phyloP scores from a whole-genome alignment of 352 stramenopile species.

The Phytophthora crassamura region DNA sequence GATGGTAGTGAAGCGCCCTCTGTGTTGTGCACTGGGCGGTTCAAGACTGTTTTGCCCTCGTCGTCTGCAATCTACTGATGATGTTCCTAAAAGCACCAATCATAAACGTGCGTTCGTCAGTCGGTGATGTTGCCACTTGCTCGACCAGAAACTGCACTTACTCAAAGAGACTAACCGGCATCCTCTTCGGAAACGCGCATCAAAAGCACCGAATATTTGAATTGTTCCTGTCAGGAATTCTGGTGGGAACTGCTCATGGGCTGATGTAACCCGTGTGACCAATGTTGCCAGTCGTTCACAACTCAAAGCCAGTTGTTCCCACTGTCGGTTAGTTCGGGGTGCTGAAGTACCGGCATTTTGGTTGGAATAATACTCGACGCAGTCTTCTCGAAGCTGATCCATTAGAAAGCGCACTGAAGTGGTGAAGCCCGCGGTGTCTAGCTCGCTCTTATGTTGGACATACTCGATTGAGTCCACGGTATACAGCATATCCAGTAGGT shows the following conservation, averaged over 20 bases:
- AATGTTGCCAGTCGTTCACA: constrained; percentile 7
- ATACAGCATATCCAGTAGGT: constrained; percentile 15
- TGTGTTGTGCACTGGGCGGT: background rate
- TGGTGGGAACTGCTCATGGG: constrained; percentile 1
- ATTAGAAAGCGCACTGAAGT: constrained; percentile 1
- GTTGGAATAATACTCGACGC: constrained; percentile 1
- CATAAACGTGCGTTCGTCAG: too few species aligned
- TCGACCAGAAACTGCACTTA: background rate
- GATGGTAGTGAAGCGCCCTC: too few species aligned
- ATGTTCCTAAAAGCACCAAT: constrained; percentile 5
- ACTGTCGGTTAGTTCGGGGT: constrained; percentile 8
- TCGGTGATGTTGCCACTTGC: too few species aligned
- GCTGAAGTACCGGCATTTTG: background rate
- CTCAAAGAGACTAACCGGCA: constrained; percentile 16
- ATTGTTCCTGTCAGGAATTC: constrained; percentile 6
- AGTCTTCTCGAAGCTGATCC: constrained; percentile 23
- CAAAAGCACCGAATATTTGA: constrained; percentile 16
- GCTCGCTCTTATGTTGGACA: constrained; percentile 1
- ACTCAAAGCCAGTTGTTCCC: background rate
- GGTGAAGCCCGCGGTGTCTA: background rate
- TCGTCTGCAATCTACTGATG: constrained; percentile 1
- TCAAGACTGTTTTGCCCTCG: background rate
- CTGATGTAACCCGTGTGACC: background rate
- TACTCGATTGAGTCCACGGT: constrained; percentile 10
- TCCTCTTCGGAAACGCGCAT: constrained; percentile 11